Conservation (phyloP, 2,329 filamentous ascomycete genomes). For the Hymenoscyphus salicellus region DNA sequence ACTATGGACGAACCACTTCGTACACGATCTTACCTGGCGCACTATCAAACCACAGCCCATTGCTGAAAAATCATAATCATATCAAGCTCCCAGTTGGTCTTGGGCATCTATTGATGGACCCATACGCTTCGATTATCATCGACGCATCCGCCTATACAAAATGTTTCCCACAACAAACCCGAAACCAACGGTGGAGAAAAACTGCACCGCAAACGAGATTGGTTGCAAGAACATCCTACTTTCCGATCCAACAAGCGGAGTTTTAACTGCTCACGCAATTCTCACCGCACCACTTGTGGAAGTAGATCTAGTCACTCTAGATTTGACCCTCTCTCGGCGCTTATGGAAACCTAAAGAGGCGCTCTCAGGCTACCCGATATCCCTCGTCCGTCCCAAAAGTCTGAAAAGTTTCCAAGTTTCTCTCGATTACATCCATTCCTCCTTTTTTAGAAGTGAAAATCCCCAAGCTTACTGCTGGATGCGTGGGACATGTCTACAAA, state of each 20-base stretch:
- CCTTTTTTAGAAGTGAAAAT: not conserved
- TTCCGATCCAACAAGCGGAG: not conserved
- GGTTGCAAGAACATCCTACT: not conserved
- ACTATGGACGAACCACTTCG: conserved; percentile 3
- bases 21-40: not conserved
- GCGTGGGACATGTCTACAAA: not conserved
- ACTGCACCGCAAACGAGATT: not conserved
- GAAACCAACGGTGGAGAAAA: not conserved
- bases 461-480: not conserved
- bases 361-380: not conserved
- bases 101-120: conserved; percentile 12
- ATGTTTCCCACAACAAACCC: not conserved
- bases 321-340: not conserved
- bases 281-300: not conserved
- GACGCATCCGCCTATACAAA: not conserved
- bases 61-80: not conserved
- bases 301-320: not conserved
- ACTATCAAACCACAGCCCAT: not conserved
- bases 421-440: not conserved
- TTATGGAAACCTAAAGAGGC: not conserved
- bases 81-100: conserved; percentile 6
- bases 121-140: not conserved
- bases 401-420: not conserved
- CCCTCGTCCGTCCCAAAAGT: not conserved
- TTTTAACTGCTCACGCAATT: not conserved